Percentiles rank a stretch among this genome's conserved stretches.
phyloP scores from a whole-genome alignment of 306 rosid genomes.

The Geum urbanum region DNA sequence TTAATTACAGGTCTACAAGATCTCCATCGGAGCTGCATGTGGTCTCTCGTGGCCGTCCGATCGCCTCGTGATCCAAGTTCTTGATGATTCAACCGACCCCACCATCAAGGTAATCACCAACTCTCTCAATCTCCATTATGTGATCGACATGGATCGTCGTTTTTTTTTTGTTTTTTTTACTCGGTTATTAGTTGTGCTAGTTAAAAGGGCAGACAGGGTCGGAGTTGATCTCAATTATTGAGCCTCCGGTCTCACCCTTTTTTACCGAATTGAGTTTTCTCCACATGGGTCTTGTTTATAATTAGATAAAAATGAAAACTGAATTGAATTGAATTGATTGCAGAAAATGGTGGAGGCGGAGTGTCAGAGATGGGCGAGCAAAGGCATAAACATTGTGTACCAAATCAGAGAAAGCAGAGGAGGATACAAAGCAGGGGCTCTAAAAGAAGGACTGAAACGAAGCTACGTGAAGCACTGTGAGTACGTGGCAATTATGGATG shows the following conservation, averaged over 20 bases:
- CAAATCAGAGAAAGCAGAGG: constrained; percentile 82
- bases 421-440: constrained; percentile 95
- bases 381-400: constrained; percentile 75
- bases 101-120: constrained; percentile 52
- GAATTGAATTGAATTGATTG: constrained; percentile 1
- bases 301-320: background rate
- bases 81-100: constrained; percentile 95
- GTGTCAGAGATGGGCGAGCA: constrained; percentile 95
- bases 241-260: background rate
- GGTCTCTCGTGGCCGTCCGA: constrained; percentile 96
- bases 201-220: background rate
- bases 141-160: background rate
- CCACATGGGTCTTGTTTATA: background rate
- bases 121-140: background rate
- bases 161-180: no score
- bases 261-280: no score
- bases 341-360: constrained; percentile 96
- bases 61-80: constrained; percentile 96
- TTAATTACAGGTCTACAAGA: constrained; percentile 67
- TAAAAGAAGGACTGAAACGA: constrained; percentile 87
- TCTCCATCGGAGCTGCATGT: constrained; percentile 98
- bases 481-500: constrained; percentile 86
- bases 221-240: background rate
- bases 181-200: background rate
- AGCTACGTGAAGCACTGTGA: constrained; percentile 89